Evolutionary conservation across 768 basidiomycete species (phyloP).

Genomic region (Galerina marginata): DNA sequence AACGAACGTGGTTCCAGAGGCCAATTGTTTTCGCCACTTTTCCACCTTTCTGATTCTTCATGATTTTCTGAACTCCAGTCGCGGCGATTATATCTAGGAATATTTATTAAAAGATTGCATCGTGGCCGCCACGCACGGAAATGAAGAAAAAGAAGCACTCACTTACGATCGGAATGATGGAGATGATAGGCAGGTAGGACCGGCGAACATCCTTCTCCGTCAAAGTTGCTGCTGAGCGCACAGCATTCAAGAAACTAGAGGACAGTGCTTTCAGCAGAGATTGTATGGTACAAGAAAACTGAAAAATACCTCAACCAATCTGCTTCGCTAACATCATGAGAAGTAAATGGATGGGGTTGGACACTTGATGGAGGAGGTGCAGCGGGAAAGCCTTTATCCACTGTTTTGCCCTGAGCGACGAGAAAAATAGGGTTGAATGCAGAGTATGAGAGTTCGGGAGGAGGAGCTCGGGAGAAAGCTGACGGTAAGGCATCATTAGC

Average conservation of each 20-base stretch:
- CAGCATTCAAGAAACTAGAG: conserved; percentile 44
- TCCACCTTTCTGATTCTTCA: conserved; percentile 35
- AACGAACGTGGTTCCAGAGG: conserved; percentile 54
- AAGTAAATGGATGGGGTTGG: conserved; percentile 53
- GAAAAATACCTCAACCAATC: conserved; percentile 52
- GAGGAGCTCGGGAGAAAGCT: conserved; percentile 26
- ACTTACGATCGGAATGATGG: conserved; percentile 35
- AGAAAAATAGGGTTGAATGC: conserved; percentile 40
- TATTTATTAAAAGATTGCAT: neutral
- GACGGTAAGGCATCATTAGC: neutral
- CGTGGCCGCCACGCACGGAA: neutral
- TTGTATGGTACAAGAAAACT: neutral
- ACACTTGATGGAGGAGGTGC: conserved; percentile 44
- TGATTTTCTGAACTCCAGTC: conserved; percentile 34
- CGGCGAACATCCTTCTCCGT: conserved; percentile 35
- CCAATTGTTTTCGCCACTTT: conserved; percentile 48
- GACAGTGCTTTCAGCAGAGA: neutral
- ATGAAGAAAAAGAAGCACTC: conserved; percentile 20
- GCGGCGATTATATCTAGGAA: conserved; percentile 21
- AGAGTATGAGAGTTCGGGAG: conserved; percentile 21
- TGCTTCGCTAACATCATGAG: conserved; percentile 52
- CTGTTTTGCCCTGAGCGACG: conserved; percentile 32
- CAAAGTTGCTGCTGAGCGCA: conserved; percentile 39
- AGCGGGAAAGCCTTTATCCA: conserved; percentile 50
- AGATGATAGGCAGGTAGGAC: conserved; percentile 35